These are phyloP conservation scores for Phytophthora litchii DNA, from an alignment of 352 stramenopile species.

Conservation along the genomic window DNA sequence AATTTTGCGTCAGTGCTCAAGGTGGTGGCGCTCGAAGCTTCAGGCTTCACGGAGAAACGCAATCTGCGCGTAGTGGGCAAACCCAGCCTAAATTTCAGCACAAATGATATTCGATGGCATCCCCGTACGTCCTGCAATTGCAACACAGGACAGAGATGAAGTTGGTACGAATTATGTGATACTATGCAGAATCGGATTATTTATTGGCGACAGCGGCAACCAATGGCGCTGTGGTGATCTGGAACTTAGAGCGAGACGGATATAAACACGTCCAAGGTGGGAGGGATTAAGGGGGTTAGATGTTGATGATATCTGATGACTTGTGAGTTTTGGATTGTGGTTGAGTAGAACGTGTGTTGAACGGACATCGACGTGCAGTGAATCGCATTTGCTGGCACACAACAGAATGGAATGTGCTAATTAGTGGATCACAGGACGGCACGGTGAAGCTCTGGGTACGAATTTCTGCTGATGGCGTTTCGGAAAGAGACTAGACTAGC, in stretches of 20 bases:
- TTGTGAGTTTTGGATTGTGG: background rate
- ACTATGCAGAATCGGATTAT: constrained; percentile 74
- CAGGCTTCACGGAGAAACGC: constrained; percentile 82
- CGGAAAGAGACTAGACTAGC: background rate
- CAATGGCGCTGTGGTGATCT: constrained; percentile 87
- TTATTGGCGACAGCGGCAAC: constrained; percentile 86
- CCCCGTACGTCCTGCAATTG: constrained; percentile 52
- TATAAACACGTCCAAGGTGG: constrained; percentile 89
- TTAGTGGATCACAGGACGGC: constrained; percentile 87
- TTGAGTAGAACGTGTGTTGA: constrained; percentile 72
- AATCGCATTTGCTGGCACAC: constrained; percentile 91
- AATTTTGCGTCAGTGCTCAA: constrained; percentile 66
- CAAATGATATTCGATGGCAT: constrained; percentile 91
- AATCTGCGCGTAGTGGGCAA: constrained; percentile 84
- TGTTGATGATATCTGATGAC: constrained; percentile 2
- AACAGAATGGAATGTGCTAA: constrained; percentile 76
- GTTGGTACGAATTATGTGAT: constrained; percentile 2
- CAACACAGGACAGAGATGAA: background rate
- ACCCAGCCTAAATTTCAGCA: constrained; percentile 87
- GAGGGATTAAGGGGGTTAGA: background rate
- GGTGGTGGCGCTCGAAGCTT: constrained; percentile 77
- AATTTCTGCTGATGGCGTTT: background rate
- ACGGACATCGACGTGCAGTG: constrained; percentile 79
- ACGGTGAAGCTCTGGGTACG: constrained; percentile 89
- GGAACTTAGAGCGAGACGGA: constrained; percentile 87